Evolutionary conservation across 139 green algal species (phyloP).

Genomic region (Chlorella sp.): DNA sequence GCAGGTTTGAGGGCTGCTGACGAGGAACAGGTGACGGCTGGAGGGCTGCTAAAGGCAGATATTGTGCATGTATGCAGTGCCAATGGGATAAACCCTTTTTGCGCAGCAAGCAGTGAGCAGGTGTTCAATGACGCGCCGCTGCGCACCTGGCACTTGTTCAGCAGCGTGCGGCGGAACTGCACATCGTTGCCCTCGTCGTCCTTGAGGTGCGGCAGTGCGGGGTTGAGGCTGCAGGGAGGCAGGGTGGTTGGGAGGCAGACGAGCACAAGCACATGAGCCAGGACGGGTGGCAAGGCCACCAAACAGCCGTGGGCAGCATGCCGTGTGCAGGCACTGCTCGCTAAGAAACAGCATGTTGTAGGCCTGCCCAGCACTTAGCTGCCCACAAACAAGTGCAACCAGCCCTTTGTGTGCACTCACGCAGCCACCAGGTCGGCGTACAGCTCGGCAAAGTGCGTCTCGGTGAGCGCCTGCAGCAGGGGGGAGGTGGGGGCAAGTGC

Average conservation of each 20-base stretch:
- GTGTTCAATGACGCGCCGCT: no score
- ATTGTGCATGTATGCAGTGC: no score
- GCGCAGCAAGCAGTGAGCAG: no score
- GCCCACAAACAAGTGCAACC: no score
- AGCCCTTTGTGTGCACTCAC: constrained; percentile 11
- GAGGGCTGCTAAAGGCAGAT: no score
- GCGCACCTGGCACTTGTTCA: constrained; percentile 96
- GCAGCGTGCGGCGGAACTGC: constrained; percentile 88
- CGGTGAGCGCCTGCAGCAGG: constrained; percentile 72
- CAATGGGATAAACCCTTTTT: no score
- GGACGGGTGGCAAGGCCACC: no score
- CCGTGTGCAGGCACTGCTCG: no score
- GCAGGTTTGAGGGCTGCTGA: no score
- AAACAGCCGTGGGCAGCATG: no score
- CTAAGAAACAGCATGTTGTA: background rate
- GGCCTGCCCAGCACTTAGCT: background rate
- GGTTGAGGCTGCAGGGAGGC: constrained; percentile 32
- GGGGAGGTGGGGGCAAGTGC: no score
- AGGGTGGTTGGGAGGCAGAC: background rate
- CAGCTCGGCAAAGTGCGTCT: constrained; percentile 94
- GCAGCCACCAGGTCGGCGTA: constrained; percentile 83
- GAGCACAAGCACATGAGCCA: background rate
- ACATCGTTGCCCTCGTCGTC: constrained; percentile 59
- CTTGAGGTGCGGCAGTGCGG: constrained; percentile 37
- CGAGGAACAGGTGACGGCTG: no score